These are phyloP conservation scores for Sporormia fimetaria DNA, from an alignment of 495 filamentous ascomycete genomes.

Conservation along the genomic window DNA sequence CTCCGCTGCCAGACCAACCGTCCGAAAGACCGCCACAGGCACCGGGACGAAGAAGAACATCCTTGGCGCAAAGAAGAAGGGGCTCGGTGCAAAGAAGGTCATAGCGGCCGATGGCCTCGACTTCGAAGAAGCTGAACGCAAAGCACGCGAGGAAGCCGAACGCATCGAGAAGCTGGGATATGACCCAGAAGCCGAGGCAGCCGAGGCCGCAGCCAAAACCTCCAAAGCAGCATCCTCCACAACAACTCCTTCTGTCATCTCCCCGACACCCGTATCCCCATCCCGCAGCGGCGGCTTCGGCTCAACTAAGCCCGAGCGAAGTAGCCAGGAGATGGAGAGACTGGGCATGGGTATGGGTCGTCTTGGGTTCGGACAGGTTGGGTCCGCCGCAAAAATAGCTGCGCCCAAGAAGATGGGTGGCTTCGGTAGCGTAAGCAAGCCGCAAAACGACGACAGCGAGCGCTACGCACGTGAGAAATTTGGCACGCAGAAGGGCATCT, in stretches of 20 bases:
- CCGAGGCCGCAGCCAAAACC: slow-evolving; percentile 33
- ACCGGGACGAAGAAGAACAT: slow-evolving; percentile 77
- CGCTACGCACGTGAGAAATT: slow-evolving; percentile 72
- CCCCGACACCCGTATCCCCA: slow-evolving; percentile 67
- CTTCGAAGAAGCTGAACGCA: slow-evolving; percentile 93
- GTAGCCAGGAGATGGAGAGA: slow-evolving; percentile 70
- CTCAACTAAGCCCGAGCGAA: slow-evolving; percentile 42
- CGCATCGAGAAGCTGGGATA: slow-evolving; percentile 97
- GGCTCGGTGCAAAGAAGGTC: slow-evolving; percentile 81
- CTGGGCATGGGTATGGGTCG: slow-evolving; percentile 82
- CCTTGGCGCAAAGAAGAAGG: slow-evolving; percentile 87
- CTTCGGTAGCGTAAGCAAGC: slow-evolving; percentile 62
- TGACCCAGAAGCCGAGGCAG: slow-evolving; percentile 70
- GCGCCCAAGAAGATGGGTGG: slow-evolving; percentile 59
- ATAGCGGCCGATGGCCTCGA: slow-evolving; percentile 61
- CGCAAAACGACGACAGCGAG: slow-evolving; percentile 52
- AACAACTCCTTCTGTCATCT: slow-evolving; percentile 41
- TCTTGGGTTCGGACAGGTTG: slow-evolving; percentile 84
- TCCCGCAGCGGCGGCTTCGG: slow-evolving; percentile 47
- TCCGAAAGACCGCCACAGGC: slow-evolving; percentile 56
- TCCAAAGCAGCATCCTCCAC: slow-evolving; percentile 4
- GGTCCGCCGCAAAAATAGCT: slow-evolving; percentile 45
- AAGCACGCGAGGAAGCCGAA: slow-evolving; percentile 94
- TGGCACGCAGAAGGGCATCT: slow-evolving; percentile 87
- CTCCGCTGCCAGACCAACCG: slow-evolving; percentile 58